Evolutionary conservation across 169 alveolate species (phyloP), one percentile per base, ranked within the genome.

Genomic region (Babesia gibsoni): DNA sequence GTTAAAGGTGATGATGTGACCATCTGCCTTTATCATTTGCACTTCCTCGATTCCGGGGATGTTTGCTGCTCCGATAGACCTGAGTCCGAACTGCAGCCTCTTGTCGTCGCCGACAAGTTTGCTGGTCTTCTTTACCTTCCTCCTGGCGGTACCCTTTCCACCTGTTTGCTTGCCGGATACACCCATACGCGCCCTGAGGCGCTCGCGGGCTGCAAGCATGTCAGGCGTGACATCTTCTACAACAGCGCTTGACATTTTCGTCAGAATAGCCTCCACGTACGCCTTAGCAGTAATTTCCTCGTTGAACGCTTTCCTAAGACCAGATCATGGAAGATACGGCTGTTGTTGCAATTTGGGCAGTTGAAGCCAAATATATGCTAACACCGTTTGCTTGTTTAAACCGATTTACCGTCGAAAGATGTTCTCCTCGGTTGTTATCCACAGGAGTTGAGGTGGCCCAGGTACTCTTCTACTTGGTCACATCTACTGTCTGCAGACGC

Each of bases 11-110:
- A 97, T 82, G 18, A 91, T 91, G 35, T 96, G 91, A 69, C 96
- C 97, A 79, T 95, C 98, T 73, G 92, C 97, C 88, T 91, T 93
- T 90, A 96, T 91, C 91, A 97, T 78, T 77, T 93, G 95, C 36
- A 96, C 97, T 75, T 97, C 99, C 65, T 96, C 99, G 36, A 96
- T 93, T 48, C 94, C 97, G 20, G 95, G 95, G 61, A 96, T 90
- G 61, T 92, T 93, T 67, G 97, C 93, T 49, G 96, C 96, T 30
- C 99, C 97, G 63, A 94, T 89, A 52, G 96, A 92, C 79, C 95
- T 91, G 50, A 95, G 82, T 41, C 94, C 93, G 22, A 91, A 68
- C 86, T 92, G 96, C 25, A 96, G 89, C 68, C 94, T 93, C 89
- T 94, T 94, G 81, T 94, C 98, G 69, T 96, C 99, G 14, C 93